These are phyloP conservation scores for Dactylellina sp. DNA, from an alignment of 2,329 filamentous ascomycete genomes.

Conservation along the genomic window DNA sequence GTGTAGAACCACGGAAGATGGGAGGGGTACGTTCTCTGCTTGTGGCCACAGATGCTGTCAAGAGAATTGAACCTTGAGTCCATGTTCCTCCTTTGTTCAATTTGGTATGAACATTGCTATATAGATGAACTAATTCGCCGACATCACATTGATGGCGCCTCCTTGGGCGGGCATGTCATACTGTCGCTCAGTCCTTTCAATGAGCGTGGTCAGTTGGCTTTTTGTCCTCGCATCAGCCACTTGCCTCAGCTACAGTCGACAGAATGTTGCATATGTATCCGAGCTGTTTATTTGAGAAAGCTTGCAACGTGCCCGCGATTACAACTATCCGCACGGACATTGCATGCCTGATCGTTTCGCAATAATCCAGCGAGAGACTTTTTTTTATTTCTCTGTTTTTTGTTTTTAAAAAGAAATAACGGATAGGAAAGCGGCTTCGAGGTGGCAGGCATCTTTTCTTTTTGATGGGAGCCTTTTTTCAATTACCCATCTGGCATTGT, in stretches of 20 bases:
- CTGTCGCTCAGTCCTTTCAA: slow-evolving; percentile 16
- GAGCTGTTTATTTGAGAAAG: slow-evolving; percentile 4
- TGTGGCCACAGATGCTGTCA: neutral
- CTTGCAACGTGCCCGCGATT: slow-evolving; percentile 3
- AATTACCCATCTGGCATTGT: slow-evolving; percentile 43
- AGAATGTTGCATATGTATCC: slow-evolving; percentile 2
- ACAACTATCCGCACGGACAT: slow-evolving; percentile 36
- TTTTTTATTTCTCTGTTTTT: no score
- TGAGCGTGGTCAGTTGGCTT: slow-evolving; percentile 13
- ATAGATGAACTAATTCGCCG: neutral
- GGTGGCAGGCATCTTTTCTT: slow-evolving; percentile 26
- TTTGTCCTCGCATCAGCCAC: slow-evolving; percentile 37
- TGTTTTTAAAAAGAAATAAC: neutral
- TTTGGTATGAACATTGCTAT: neutral
- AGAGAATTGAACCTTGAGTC: slow-evolving; percentile 9
- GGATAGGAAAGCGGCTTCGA: slow-evolving; percentile 11
- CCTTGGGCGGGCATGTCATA: neutral
- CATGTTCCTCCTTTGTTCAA: slow-evolving; percentile 14
- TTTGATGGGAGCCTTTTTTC: no score
- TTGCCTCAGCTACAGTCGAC: slow-evolving; percentile 36
- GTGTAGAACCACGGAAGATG: slow-evolving; percentile 47
- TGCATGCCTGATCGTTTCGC: slow-evolving; percentile 37
- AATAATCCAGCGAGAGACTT: slow-evolving; percentile 12
- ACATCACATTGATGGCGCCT: neutral
- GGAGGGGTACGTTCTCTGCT: slow-evolving; percentile 9